Percentiles rank a stretch among this genome's conserved stretches.
Evolutionary conservation across 805 yeast species (phyloP).

Genomic region (Komagataella pseudopastoris): DNA sequence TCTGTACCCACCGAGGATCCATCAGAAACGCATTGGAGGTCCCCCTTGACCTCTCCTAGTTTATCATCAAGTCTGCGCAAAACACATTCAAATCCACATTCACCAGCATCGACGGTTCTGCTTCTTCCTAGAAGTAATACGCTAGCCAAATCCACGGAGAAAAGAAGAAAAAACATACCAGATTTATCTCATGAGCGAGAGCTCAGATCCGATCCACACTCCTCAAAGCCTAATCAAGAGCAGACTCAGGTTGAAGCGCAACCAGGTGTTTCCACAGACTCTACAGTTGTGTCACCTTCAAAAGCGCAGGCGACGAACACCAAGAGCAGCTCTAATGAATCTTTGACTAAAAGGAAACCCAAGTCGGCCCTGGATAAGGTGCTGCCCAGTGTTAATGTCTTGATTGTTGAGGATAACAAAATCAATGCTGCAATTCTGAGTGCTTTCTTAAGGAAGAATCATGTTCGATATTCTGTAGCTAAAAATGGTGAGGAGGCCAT

Average conservation of each 20-base stretch:
- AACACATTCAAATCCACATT: conserved; percentile 1
- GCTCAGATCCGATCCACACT: neutral
- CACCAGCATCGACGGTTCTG: conserved; percentile 1
- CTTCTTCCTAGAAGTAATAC: neutral
- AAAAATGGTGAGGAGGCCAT: conserved; percentile 92
- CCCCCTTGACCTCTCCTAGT: conserved; percentile 5
- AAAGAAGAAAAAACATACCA: neutral
- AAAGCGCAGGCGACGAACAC: neutral
- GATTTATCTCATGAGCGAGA: neutral
- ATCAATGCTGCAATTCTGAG: conserved; percentile 88
- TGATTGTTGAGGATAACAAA: conserved; percentile 93
- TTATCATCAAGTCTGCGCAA: conserved; percentile 1
- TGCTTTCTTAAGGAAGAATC: conserved; percentile 73
- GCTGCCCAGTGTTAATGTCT: conserved; percentile 76
- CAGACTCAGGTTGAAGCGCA: neutral
- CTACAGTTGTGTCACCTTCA: neutral
- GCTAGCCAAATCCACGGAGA: neutral
- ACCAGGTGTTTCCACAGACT: neutral
- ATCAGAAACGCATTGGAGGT: neutral
- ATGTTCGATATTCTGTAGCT: conserved; percentile 76
- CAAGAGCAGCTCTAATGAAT: neutral
- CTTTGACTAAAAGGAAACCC: conserved; percentile 6
- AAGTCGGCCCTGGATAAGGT: conserved; percentile 43
- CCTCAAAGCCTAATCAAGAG: neutral
- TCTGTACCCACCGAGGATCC: neutral